A percentile compares a stretch with the other conserved stretches of the same genome.
Conservation (phyloP, 257 asterid species). For the Plantago ovata region DNA sequence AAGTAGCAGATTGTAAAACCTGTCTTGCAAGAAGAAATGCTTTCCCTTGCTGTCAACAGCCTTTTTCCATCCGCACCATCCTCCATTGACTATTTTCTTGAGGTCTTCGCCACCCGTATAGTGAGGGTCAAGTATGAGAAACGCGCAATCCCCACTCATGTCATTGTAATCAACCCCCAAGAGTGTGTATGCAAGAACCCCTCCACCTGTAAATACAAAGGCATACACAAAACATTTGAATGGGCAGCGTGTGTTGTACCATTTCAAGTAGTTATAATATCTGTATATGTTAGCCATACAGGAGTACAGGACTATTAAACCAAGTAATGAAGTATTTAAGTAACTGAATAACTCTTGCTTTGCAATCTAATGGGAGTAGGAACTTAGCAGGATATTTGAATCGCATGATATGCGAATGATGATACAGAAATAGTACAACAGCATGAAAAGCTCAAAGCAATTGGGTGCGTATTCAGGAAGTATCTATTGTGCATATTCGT, state of each 20-base stretch:
- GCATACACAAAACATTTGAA: neutral
- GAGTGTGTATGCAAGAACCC: conserved; percentile 93
- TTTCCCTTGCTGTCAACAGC: conserved; percentile 88
- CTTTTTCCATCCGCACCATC: conserved; percentile 98
- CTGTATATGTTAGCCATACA: too few species aligned
- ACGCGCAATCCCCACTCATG: conserved; percentile 81
- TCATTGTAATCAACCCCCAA: conserved; percentile 85
- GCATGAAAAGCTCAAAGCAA: neutral
- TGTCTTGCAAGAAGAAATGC: conserved; percentile 88
- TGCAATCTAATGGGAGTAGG: too few species aligned
- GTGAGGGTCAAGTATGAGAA: conserved; percentile 90
- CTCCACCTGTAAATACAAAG: conserved; percentile 69
- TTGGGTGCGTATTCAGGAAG: neutral
- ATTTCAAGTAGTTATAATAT: too few species aligned
- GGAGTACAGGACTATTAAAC: too few species aligned
- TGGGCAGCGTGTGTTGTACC: too few species aligned
- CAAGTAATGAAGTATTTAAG: too few species aligned
- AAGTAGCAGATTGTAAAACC: conserved; percentile 83
- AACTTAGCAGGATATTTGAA: too few species aligned
- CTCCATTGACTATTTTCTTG: conserved; percentile 75
- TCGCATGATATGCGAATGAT: neutral
- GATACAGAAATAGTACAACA: neutral
- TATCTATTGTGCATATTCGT: neutral
- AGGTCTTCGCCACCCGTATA: conserved; percentile 77
- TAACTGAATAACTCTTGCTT: too few species aligned